phyloP scores from a whole-genome alignment of 2,329 filamentous ascomycete species.

The Aspergillus amoenus region DNA sequence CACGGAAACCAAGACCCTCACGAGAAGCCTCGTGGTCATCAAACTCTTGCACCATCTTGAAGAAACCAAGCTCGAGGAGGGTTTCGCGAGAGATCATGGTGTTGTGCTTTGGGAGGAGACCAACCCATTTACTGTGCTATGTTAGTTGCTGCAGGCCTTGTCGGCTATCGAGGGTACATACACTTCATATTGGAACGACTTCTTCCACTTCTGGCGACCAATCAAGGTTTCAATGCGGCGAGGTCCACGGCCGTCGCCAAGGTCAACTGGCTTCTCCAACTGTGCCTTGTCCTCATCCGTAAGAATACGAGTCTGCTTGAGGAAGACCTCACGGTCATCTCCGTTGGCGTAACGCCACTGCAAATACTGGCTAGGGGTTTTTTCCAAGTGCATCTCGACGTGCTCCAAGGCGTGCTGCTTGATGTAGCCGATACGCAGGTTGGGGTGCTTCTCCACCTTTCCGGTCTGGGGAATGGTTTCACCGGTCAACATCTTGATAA shows the following conservation, averaged over 20 bases:
- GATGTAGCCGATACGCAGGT: constrained; percentile 98
- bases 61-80: constrained; percentile 78
- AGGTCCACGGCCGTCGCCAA: constrained; percentile 76
- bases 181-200: constrained; percentile 97
- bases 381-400: constrained; percentile 99
- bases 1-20: constrained; percentile 93
- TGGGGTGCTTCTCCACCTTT: constrained; percentile 96
- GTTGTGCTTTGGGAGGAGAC: constrained; percentile 89
- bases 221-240: constrained; percentile 84
- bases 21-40: constrained; percentile 98
- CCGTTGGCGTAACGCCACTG: constrained; percentile 98
- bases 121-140: constrained; percentile 72
- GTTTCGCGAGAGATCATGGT: constrained; percentile 91
- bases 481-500: constrained; percentile 95
- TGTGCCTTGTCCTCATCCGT: constrained; percentile 82
- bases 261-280: constrained; percentile 85
- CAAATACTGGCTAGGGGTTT: constrained; percentile 97
- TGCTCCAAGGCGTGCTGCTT: constrained; percentile 99
- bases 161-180: constrained; percentile 43
- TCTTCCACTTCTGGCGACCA: constrained; percentile 98
- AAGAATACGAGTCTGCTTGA: constrained; percentile 94
- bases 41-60: constrained; percentile 94
- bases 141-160: constrained; percentile 6
- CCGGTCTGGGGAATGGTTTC: constrained; percentile 81
- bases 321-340: constrained; percentile 91